Conservation (phyloP, 2,329 filamentous ascomycete genomes). For the Fusarium euwallaceae region DNA sequence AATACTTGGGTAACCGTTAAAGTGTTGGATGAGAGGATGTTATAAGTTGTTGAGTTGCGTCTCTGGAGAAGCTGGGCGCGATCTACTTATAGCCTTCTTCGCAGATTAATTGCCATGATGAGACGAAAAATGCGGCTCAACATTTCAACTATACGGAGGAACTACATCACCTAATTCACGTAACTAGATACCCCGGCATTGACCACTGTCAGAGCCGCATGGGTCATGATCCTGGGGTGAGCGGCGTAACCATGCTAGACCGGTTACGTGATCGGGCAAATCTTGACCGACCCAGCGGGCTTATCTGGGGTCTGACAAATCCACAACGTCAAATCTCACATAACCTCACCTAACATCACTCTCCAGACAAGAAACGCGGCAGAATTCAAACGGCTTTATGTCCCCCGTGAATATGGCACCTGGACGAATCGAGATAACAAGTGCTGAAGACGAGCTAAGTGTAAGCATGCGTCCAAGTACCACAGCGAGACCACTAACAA, state of each 20-base stretch:
- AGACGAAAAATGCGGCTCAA: not conserved
- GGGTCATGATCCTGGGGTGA: not conserved
- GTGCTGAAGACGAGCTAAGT: slow-evolving; percentile 3
- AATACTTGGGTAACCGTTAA: no score
- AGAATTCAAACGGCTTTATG: not conserved
- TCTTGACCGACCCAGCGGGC: not conserved
- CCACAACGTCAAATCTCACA: not conserved
- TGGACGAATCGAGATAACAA: not conserved
- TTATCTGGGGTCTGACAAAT: slow-evolving; percentile 7
- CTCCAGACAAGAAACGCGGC: not conserved
- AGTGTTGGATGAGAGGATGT: not conserved
- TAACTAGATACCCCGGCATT: not conserved
- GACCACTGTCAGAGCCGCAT: not conserved
- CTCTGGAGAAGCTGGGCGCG: not conserved
- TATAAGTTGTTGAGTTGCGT: not conserved
- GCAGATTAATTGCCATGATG: no score
- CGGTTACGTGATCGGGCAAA: slow-evolving; percentile 31
- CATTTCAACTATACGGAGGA: not conserved
- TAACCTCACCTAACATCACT: not conserved
- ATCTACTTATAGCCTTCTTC: not conserved
- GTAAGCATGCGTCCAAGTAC: not conserved
- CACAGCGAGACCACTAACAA: not conserved
- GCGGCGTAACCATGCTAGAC: not conserved
- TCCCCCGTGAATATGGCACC: not conserved
- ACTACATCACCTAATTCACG: not conserved